Base-by-base conservation (phyloP, 192 early-diverging fungal genomes). In the Oehlia diaphana region DNA sequence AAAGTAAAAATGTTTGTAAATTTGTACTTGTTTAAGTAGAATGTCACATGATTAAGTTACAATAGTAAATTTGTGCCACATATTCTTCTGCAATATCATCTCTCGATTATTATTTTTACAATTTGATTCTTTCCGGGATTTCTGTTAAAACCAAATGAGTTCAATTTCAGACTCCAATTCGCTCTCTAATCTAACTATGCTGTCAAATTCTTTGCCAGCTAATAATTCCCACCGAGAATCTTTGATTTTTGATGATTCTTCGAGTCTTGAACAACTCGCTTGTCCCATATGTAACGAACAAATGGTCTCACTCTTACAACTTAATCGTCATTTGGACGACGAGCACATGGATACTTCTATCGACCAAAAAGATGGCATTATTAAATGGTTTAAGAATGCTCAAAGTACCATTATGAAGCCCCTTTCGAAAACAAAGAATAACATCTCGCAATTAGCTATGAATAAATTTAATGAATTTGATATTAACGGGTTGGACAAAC, bases 361-460 rank as follows among this genome's bases (percentile, higher is more conserved):
- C 14, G 89, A 89, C 47, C 84, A 86, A 10, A 89, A 87, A 62
- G 84, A 85, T 9, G 82, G 83, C 0, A 79, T 90, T 6, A 72
- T 85, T 61, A 79, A 85, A 0, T 89, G 87, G 82, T 87, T 90
- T 26, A 81, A 81, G 21, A 87, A 86, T 72, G 87, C 89, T 10
- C 89, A 90, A 84, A 87, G 82, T 64, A 87, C 84, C 44, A 80
- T 90, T 26, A 80, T 81, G 35, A 87, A 74, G 66, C 85, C 49
- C 77, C 84, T 74, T 79, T 83, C 74, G 82, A 84, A 69, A 72
- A 69, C 62, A 66, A 86, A 82, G 83, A 78, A 81, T 26, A 86
- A 82, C 81, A 83, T 78, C 58, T 85, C 49, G 74, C 82, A 79
- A 47, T 65, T 79, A 9, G 79, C 86, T 23, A 79, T 87, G 1